These are phyloP conservation scores for Conidiobolus incongruus DNA, from an alignment of 371 early-diverging fungal species.

Conservation along the genomic window DNA sequence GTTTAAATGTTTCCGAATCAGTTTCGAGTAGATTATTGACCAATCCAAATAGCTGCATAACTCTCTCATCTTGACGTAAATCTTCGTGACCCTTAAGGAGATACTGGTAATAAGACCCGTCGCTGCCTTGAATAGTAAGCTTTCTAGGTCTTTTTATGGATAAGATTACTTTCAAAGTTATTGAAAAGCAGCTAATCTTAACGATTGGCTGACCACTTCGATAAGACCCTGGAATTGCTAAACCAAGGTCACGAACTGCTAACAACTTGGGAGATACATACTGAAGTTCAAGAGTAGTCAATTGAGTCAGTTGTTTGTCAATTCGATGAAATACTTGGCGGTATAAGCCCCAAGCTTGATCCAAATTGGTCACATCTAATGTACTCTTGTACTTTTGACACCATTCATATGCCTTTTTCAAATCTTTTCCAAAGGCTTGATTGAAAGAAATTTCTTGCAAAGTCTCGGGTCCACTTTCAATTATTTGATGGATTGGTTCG, in stretches of 20 bases:
- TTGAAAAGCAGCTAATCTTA: constrained; percentile 60
- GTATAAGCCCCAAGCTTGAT: constrained; percentile 94
- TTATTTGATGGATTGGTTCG: constrained; percentile 72
- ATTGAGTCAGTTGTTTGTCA: constrained; percentile 56
- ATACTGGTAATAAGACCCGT: constrained; percentile 80
- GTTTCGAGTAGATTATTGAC: constrained; percentile 75
- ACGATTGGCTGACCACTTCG: constrained; percentile 69
- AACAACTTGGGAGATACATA: constrained; percentile 79
- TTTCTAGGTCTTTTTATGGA: constrained; percentile 89
- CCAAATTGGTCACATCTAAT: constrained; percentile 53
- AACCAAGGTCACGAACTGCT: constrained; percentile 59
- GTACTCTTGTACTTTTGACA: constrained; percentile 60
- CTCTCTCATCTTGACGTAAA: constrained; percentile 94
- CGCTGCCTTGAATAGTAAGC: constrained; percentile 63
- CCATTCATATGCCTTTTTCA: constrained; percentile 83
- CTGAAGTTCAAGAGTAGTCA: constrained; percentile 68
- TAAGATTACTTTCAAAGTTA: constrained; percentile 62
- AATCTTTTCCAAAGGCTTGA: constrained; percentile 79
- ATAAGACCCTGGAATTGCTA: constrained; percentile 88
- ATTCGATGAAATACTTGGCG: constrained; percentile 73
- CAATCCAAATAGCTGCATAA: constrained; percentile 96
- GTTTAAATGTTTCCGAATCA: constrained; percentile 82
- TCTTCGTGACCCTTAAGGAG: constrained; percentile 96
- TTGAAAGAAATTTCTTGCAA: constrained; percentile 83
- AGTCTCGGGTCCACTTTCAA: constrained; percentile 83